Evolutionary conservation across 2,329 filamentous ascomycete species (phyloP).

Genomic region (Fusarium miscanthi): DNA sequence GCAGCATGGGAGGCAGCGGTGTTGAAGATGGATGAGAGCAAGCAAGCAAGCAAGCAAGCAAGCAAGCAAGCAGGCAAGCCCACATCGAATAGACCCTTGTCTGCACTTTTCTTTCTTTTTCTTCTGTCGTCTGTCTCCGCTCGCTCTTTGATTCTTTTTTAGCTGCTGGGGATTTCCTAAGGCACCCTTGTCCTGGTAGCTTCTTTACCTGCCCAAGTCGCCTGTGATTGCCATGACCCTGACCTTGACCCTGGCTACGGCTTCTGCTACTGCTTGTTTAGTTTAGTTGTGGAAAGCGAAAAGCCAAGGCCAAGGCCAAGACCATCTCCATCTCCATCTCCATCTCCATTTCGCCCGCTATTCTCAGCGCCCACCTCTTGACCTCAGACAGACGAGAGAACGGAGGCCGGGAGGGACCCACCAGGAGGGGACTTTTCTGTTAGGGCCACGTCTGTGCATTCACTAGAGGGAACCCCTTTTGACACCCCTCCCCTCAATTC

Average conservation of each 20-base stretch:
- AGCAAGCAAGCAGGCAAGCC: not conserved
- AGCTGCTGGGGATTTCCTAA: not conserved
- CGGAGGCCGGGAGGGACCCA: slow-evolving; percentile 29
- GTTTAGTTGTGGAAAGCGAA: slow-evolving; percentile 10
- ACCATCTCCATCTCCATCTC: not conserved
- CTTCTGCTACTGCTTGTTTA: slow-evolving; percentile 17
- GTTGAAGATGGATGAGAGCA: not conserved
- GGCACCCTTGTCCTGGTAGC: not conserved
- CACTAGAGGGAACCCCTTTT: slow-evolving; percentile 5
- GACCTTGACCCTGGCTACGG: slow-evolving; percentile 19
- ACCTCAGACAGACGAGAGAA: slow-evolving; percentile 24
- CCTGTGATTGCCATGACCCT: slow-evolving; percentile 2
- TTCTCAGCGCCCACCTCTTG: slow-evolving; percentile 39
- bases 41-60: not conserved
- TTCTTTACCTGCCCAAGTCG: not conserved
- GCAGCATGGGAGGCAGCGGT: not conserved
- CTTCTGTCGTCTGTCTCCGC: not conserved
- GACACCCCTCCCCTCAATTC: slow-evolving; percentile 27
- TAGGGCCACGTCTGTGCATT: slow-evolving; percentile 19
- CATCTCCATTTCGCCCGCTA: slow-evolving; percentile 28
- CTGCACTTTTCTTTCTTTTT: not conserved
- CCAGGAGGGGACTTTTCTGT: not conserved
- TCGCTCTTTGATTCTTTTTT: not conserved
- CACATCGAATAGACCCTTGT: not conserved
- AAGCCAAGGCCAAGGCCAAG: not conserved